Percentiles rank a stretch among this genome's conserved stretches.
These are phyloP conservation scores for Viridothelium virens DNA, from an alignment of 495 filamentous ascomycete species.

Conservation along the genomic window DNA sequence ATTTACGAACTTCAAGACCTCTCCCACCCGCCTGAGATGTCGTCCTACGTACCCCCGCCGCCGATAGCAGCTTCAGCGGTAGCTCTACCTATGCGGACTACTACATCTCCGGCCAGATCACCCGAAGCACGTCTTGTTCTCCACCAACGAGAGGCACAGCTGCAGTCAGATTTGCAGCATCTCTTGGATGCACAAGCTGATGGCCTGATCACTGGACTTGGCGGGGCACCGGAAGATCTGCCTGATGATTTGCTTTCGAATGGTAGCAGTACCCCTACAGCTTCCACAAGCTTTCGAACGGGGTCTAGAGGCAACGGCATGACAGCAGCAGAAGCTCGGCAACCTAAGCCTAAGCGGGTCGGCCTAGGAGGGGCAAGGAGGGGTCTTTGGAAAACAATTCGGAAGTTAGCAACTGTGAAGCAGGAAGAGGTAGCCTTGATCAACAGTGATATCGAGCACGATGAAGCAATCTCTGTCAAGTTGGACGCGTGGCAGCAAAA, in stretches of 20 bases:
- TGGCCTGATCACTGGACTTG: conserved; percentile 54
- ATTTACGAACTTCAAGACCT: conserved; percentile 4
- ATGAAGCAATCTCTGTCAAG: conserved; percentile 51
- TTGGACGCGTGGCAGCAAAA: conserved; percentile 55
- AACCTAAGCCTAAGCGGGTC: conserved; percentile 53
- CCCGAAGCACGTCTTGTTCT: conserved; percentile 21
- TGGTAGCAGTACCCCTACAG: conserved; percentile 45
- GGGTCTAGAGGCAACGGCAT: conserved; percentile 22
- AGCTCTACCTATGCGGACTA: neutral
- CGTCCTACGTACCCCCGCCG: neutral
- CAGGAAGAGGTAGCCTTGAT: conserved; percentile 61
- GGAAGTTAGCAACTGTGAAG: conserved; percentile 62
- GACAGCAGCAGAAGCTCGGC: conserved; percentile 26
- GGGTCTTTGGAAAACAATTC: conserved; percentile 63
- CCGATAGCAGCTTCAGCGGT: neutral
- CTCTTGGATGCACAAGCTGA: conserved; percentile 80
- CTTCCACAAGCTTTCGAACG: conserved; percentile 27
- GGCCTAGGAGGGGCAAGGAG: conserved; percentile 60
- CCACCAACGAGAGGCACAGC: conserved; percentile 48
- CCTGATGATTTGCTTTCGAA: conserved; percentile 39
- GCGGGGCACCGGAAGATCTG: conserved; percentile 23
- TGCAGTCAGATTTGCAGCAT: conserved; percentile 69
- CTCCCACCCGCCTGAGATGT: neutral
- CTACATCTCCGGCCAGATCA: neutral
- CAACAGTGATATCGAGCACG: conserved; percentile 46